Evolutionary conservation across 352 stramenopile genomes (phyloP).

Genomic region (Globisporangium cederbergense): DNA sequence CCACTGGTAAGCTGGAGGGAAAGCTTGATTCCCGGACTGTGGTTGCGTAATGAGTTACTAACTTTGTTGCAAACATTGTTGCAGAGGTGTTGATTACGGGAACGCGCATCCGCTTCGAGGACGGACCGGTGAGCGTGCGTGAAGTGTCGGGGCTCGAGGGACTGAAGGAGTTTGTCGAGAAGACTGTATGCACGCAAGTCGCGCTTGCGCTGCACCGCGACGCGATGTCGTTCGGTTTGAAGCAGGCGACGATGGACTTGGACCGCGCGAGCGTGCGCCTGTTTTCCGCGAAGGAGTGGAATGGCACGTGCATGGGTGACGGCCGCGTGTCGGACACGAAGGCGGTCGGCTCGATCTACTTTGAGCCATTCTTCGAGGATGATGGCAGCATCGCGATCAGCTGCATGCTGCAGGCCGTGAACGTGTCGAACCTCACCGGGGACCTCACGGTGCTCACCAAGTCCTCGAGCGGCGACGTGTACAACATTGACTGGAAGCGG

Average conservation of each 20-base stretch:
- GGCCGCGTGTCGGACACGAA: conserved; percentile 76
- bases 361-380: conserved; percentile 65
- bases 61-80: neutral
- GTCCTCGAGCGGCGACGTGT: conserved; percentile 39
- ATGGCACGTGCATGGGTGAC: conserved; percentile 83
- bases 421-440: conserved; percentile 32
- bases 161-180: conserved; percentile 68
- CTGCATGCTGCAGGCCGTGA: conserved; percentile 70
- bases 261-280: conserved; percentile 73
- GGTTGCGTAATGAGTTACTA: neutral
- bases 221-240: conserved; percentile 66
- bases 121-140: conserved; percentile 47
- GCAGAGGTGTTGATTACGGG: conserved; percentile 77
- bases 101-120: conserved; percentile 73
- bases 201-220: conserved; percentile 65
- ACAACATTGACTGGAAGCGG: conserved; percentile 73
- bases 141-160: conserved; percentile 60
- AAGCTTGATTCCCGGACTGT: neutral
- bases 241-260: conserved; percentile 75
- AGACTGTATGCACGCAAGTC: conserved; percentile 74
- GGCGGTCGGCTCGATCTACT: conserved; percentile 59
- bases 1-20: conserved; percentile 33
- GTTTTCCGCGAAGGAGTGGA: conserved; percentile 73
- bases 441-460: conserved; percentile 33
- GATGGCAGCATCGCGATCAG: conserved; percentile 58